Percentiles rank a stretch among this genome's conserved stretches.
Conservation (phyloP, 1,284 basidiomycete genomes). For the Mycosarcoma mackinlayi region DNA sequence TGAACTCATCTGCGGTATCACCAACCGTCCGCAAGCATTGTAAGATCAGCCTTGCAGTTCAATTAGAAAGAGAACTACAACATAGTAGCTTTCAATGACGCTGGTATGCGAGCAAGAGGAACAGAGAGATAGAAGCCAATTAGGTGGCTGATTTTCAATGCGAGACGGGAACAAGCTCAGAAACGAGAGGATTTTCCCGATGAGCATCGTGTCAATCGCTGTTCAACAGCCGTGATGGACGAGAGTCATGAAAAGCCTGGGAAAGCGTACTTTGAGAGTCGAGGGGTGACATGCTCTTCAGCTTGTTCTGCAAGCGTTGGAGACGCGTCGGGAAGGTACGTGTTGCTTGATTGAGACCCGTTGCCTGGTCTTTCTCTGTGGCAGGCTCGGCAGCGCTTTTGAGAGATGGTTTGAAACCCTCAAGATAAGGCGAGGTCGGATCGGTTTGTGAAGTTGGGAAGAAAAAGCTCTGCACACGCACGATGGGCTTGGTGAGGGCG, state of each 20-base stretch:
- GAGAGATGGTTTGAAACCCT: constrained; percentile 7
- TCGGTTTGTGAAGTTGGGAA: constrained; percentile 2
- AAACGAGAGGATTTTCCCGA: too few species aligned
- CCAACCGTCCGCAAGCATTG: constrained; percentile 23
- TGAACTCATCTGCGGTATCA: constrained; percentile 46
- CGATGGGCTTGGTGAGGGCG: background rate
- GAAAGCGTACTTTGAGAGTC: background rate
- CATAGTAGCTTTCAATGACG: too few species aligned
- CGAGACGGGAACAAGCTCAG: too few species aligned
- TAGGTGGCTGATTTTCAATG: too few species aligned
- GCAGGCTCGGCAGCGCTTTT: background rate
- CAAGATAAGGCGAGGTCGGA: constrained; percentile 6
- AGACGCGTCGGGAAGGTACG: background rate
- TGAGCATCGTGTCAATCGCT: too few species aligned
- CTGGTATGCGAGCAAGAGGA: background rate
- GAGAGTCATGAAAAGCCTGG: background rate
- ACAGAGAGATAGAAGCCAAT: background rate
- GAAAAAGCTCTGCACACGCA: background rate
- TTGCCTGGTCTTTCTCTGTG: too few species aligned
- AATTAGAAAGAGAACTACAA: too few species aligned
- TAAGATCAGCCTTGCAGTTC: background rate
- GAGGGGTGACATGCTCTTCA: background rate
- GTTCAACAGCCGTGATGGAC: background rate
- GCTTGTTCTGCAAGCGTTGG: background rate
- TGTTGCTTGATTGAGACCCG: background rate